Conservation (phyloP, 805 yeast genomes). For the Phaffomyces thermotolerans region DNA sequence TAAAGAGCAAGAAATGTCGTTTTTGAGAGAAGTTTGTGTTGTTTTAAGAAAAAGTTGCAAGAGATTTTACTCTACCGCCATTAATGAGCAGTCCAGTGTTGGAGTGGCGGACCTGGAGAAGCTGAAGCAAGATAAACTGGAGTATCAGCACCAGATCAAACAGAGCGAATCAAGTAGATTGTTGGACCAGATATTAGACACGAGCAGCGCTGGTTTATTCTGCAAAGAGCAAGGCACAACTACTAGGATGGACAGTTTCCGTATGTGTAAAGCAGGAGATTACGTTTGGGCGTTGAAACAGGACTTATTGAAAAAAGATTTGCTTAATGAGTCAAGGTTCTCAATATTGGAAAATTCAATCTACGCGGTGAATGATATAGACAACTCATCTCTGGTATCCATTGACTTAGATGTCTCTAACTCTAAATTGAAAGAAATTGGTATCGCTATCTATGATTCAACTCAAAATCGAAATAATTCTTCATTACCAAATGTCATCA, state of each 20-base stretch:
- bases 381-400: not conserved
- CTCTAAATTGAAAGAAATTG: conserved; percentile 3
- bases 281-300: conserved; percentile 7
- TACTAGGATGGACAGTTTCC: not conserved
- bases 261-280: conserved; percentile 7
- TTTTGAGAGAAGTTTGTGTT: no score
- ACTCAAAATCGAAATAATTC: not conserved
- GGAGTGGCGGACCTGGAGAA: no score
- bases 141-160: no score
- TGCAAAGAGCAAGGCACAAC: not conserved
- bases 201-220: not conserved
- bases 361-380: conserved; percentile 2
- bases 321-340: not conserved
- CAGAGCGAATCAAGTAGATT: no score
- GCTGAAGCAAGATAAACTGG: no score
- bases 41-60: no score
- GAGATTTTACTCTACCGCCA: no score
- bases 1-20: no score
- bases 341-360: conserved; percentile 1
- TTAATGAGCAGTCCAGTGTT: no score
- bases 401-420: conserved; percentile 1
- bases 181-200: not conserved
- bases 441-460: conserved; percentile 5
- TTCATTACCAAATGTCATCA: not conserved
- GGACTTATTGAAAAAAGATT: not conserved